These are phyloP conservation scores for Puccinia hordei DNA, from an alignment of 1,284 basidiomycete genomes.

Conservation along the genomic window DNA sequence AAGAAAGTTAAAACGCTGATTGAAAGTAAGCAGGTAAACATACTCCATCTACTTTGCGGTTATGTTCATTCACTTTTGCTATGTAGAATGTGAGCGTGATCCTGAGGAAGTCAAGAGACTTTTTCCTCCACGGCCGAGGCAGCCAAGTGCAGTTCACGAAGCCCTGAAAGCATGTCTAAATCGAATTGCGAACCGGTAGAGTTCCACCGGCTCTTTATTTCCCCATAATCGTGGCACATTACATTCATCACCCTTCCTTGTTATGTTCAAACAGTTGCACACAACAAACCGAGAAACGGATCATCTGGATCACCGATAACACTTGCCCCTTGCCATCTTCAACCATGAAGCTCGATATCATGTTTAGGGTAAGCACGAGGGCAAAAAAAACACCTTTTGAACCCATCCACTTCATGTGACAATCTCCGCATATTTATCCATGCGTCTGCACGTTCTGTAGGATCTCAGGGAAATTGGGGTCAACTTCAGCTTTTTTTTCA, in stretches of 20 bases:
- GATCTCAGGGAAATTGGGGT: not conserved
- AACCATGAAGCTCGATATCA: not conserved
- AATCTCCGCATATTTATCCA: not conserved
- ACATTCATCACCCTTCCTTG: not conserved
- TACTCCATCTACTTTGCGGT: not conserved
- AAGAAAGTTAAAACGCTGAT: conserved; percentile 37
- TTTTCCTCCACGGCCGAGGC: not conserved
- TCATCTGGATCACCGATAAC: conserved; percentile 31
- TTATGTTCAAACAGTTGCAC: not conserved
- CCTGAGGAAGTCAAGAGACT: conserved; percentile 19
- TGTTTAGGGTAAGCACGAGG: not conserved
- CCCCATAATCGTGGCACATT: not conserved
- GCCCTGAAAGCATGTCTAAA: conserved; percentile 24
- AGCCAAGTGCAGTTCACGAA: conserved; percentile 21
- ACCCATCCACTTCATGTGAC: not conserved
- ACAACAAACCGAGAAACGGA: not conserved
- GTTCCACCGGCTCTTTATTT: not conserved
- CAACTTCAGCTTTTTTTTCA: not conserved
- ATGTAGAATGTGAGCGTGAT: conserved; percentile 24
- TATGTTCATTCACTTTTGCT: not conserved
- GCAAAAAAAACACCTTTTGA: not conserved
- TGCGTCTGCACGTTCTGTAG: not conserved
- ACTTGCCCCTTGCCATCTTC: conserved; percentile 6
- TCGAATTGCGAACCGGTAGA: conserved; percentile 30
- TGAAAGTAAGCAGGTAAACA: conserved; percentile 19